Percentiles rank a stretch among this genome's conserved stretches.
Conservation (phyloP, 768 basidiomycete species). For the Lactifluus volemus region DNA sequence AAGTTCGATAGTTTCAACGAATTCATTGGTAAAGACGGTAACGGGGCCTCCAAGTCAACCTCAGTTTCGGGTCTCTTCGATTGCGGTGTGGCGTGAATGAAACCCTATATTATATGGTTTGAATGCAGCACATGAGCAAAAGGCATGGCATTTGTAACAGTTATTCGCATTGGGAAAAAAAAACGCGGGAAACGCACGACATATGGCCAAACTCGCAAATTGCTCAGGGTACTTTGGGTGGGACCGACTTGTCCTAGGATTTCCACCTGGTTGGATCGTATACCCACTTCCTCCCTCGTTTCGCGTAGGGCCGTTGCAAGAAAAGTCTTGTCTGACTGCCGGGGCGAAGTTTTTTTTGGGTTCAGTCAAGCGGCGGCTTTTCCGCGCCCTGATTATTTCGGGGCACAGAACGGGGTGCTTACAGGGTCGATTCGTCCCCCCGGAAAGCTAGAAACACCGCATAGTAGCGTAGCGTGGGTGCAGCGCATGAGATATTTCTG, state of each 20-base stretch:
- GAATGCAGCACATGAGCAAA: not conserved
- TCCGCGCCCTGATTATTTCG: not conserved
- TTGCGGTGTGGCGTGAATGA: slow-evolving; percentile 21
- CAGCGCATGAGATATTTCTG: not conserved
- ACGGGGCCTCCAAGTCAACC: slow-evolving; percentile 31
- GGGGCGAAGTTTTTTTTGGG: not conserved
- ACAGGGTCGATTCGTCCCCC: slow-evolving; percentile 17
- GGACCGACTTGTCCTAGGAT: slow-evolving; percentile 59
- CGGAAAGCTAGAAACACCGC: slow-evolving; percentile 12
- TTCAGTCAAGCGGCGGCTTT: slow-evolving; percentile 11
- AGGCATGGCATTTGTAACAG: slow-evolving; percentile 14
- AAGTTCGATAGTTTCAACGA: slow-evolving; percentile 43
- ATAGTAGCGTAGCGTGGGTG: no score
- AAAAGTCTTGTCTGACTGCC: slow-evolving; percentile 44
- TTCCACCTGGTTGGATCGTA: slow-evolving; percentile 51
- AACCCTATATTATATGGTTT: slow-evolving; percentile 22
- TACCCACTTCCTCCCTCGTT: slow-evolving; percentile 65
- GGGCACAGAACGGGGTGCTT: not conserved
- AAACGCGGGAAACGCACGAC: slow-evolving; percentile 43
- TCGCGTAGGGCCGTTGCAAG: slow-evolving; percentile 58
- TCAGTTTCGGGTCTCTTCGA: slow-evolving; percentile 9
- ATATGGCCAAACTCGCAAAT: slow-evolving; percentile 66
- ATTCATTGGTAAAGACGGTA: slow-evolving; percentile 51
- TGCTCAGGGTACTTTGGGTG: slow-evolving; percentile 46
- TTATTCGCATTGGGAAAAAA: not conserved